These are phyloP conservation scores for Aspergillus diversus DNA, from an alignment of 495 filamentous ascomycete genomes.

Conservation along the genomic window DNA sequence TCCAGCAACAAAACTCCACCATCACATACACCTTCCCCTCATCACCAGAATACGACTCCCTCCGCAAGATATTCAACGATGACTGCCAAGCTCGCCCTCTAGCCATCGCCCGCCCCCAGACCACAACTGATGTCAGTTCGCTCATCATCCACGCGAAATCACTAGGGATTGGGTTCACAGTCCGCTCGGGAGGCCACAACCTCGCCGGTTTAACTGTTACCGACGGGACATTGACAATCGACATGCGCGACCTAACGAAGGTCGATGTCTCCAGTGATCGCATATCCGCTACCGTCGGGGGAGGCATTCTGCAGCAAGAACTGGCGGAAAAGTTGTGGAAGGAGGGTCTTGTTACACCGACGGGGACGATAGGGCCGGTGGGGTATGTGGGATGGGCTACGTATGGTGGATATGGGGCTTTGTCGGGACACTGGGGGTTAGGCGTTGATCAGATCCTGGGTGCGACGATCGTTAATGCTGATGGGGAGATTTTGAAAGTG, in stretches of 20 bases:
- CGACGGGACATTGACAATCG: constrained; percentile 36
- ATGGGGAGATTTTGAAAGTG: constrained; percentile 38
- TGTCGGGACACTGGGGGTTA: constrained; percentile 38
- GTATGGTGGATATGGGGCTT: constrained; percentile 46
- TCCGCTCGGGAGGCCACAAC: constrained; percentile 48
- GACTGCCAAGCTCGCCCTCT: constrained; percentile 27
- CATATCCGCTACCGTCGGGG: constrained; percentile 35
- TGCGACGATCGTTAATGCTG: constrained; percentile 39
- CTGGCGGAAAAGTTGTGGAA: constrained; percentile 30
- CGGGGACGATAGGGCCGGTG: constrained; percentile 30
- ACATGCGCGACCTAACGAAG: constrained; percentile 38
- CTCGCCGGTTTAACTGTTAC: constrained; percentile 29
- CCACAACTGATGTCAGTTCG: constrained; percentile 30
- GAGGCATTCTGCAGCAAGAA: constrained; percentile 36
- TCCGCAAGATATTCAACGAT: constrained; percentile 22
- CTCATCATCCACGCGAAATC: constrained; percentile 28
- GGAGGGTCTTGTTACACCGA: constrained; percentile 35
- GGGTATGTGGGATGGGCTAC: constrained; percentile 47
- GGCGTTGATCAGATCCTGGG: constrained; percentile 46
- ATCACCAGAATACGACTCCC: constrained; percentile 24
- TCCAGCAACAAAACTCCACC: constrained; percentile 25
- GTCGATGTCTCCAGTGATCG: constrained; percentile 32
- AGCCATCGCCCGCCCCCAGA: constrained; percentile 38
- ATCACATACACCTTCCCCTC: constrained; percentile 32
- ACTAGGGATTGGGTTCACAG: constrained; percentile 31